These are phyloP conservation scores for Apiospora hydei DNA, from an alignment of 2,329 filamentous ascomycete genomes.

Conservation along the genomic window DNA sequence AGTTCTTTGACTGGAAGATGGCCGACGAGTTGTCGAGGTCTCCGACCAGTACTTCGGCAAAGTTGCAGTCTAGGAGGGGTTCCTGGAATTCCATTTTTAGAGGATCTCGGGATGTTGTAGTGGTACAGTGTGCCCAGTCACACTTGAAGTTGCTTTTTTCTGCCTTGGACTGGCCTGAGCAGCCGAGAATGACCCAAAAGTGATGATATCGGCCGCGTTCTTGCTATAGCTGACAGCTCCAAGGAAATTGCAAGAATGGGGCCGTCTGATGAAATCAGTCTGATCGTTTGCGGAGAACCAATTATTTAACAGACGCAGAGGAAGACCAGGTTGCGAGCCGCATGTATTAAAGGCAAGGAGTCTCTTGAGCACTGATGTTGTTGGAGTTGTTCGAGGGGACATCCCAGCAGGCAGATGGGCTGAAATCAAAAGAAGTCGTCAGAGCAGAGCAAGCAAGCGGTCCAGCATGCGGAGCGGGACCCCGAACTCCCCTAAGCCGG, in stretches of 20 bases:
- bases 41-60: constrained; percentile 63
- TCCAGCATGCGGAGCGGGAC: constrained; percentile 1
- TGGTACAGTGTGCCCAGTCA: constrained; percentile 10
- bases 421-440: constrained; percentile 15
- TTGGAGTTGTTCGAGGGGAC: constrained; percentile 1
- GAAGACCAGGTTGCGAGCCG: constrained; percentile 6
- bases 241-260: constrained; percentile 13
- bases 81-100: constrained; percentile 29
- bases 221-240: not conserved
- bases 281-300: constrained; percentile 13
- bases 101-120: not conserved
- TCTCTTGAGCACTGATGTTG: constrained; percentile 10
- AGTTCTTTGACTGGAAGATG: constrained; percentile 57
- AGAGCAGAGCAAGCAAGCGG: not conserved
- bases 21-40: constrained; percentile 59
- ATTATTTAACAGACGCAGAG: not conserved
- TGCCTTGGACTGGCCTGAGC: constrained; percentile 10
- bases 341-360: constrained; percentile 17
- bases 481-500: constrained; percentile 3
- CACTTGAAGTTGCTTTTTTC: constrained; percentile 3
- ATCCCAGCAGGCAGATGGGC: constrained; percentile 5
- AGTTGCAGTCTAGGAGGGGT: constrained; percentile 50
- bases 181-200: constrained; percentile 4
- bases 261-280: constrained; percentile 2
- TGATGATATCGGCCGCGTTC: not conserved